Conservation (phyloP, 1,284 basidiomycete species). For the Malassezia globosa region DNA sequence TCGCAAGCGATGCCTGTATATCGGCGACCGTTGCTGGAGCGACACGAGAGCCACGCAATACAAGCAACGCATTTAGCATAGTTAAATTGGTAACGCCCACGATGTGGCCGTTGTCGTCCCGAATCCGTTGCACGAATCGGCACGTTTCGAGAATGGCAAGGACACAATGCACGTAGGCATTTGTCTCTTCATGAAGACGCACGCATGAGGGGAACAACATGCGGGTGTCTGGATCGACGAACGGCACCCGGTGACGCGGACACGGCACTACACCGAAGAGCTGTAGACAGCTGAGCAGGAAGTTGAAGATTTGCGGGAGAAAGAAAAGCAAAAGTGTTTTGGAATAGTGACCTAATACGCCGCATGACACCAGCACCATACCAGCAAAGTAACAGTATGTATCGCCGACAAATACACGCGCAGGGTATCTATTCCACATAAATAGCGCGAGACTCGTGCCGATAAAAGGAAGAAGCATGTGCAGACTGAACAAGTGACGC, state of each 20-base stretch:
- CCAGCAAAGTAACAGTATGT: conserved; percentile 92
- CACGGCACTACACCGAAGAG: conserved; percentile 85
- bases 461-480: conserved; percentile 88
- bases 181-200: background rate
- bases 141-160: conserved; percentile 18
- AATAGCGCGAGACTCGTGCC: conserved; percentile 74
- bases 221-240: conserved; percentile 3
- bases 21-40: background rate
- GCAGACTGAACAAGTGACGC: conserved; percentile 83
- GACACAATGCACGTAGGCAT: background rate
- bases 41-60: conserved; percentile 25
- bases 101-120: conserved; percentile 13
- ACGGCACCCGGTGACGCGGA: conserved; percentile 82
- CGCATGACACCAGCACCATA: conserved; percentile 37
- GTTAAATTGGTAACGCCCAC: conserved; percentile 40
- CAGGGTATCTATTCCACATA: conserved; percentile 58
- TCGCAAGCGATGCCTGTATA: background rate
- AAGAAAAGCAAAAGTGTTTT: conserved; percentile 96
- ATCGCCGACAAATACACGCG: conserved; percentile 86
- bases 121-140: conserved; percentile 22
- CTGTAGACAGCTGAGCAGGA: conserved; percentile 84
- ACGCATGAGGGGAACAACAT: conserved; percentile 12
- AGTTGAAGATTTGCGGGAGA: conserved; percentile 95
- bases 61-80: conserved; percentile 39
- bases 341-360: conserved; percentile 67